phyloP scores from a whole-genome alignment of 2,329 filamentous ascomycete genomes.

The Neofusicoccum cordaticola region DNA sequence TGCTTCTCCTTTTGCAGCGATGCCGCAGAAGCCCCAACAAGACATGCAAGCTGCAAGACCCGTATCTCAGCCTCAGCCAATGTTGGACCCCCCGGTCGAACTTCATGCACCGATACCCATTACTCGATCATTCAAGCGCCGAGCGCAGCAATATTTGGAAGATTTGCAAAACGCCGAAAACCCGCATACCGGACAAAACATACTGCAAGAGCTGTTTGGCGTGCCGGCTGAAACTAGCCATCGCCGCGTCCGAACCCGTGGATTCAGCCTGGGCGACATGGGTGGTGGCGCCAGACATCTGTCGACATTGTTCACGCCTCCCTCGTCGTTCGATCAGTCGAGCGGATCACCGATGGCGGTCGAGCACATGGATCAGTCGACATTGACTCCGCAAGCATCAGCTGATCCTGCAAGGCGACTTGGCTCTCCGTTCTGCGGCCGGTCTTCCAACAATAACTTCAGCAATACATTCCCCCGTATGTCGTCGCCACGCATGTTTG shows the following conservation, averaged over 20 bases:
- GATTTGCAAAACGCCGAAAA: constrained; percentile 49
- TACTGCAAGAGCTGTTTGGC: constrained; percentile 46
- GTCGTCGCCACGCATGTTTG: constrained; percentile 36
- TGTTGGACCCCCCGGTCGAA: constrained; percentile 53
- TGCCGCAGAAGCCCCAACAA: background rate
- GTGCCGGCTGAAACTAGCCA: constrained; percentile 50
- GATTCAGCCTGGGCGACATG: constrained; percentile 60
- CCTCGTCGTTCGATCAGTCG: constrained; percentile 31
- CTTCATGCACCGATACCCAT: constrained; percentile 52
- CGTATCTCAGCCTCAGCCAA: constrained; percentile 15
- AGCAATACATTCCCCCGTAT: constrained; percentile 49
- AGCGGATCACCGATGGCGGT: constrained; percentile 28
- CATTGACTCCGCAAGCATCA: constrained; percentile 25
- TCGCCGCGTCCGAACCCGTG: constrained; percentile 58
- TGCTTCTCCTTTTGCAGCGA: constrained; percentile 41
- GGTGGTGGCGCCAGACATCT: constrained; percentile 50
- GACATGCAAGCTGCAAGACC: constrained; percentile 13
- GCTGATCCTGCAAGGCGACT: constrained; percentile 44
- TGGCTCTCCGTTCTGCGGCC: constrained; percentile 47
- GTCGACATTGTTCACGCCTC: constrained; percentile 54
- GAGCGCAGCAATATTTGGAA: constrained; percentile 55
- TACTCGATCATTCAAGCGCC: constrained; percentile 55
- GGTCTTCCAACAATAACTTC: constrained; percentile 33
- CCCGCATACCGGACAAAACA: constrained; percentile 34
- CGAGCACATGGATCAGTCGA: constrained; percentile 22